Base-by-base conservation (phyloP, 495 filamentous ascomycete species). In the Annulohypoxylon moriforme region DNA sequence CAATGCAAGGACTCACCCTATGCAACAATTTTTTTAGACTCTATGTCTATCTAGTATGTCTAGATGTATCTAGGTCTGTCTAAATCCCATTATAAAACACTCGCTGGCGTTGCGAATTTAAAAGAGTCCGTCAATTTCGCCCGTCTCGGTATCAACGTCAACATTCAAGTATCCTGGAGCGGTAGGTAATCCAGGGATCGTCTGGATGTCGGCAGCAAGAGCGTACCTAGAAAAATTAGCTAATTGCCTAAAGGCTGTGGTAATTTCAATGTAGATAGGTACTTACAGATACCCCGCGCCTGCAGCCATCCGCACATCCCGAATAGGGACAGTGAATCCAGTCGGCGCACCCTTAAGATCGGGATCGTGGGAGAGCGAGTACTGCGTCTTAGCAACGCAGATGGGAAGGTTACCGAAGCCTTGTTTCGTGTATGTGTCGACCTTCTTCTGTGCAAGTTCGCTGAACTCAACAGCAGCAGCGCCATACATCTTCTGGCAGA, bases 341-440 rank as follows among this genome's bases (percentile, higher is more conserved):
- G 91, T 93, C 13, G 96, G 96, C n/a, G 96, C 96, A 53, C 96
- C 96, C 84, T 99, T 99, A 67, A 99, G 86, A 20, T 91, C 88
- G 11, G 94, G 91, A 78, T 99, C 96, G 76, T 98, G 96, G 77
- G 92, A 95, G 69, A 99, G 89, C 22, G 93, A 96, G 81, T 99
- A 99, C 81, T 99, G 96, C 42, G 96, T 98, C 89, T 98, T 99
- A 64, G 95, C 94, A 67, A 98, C 90, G 81, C 95, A 98, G 79
- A 98, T 97, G 2, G 96, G 96, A 66, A 98, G 85, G 74, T 96
- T 93, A 9, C 90, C 89, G 75, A 96, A 96, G 40, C 94, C 96
- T 81, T 98, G 96, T 78, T 90, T 89, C 14, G 90, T 93, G 84
- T 99, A 99, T 22, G 89, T 93, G 75, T 98, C 94, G 68, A 98